phyloP scores from a whole-genome alignment of 805 yeast species.

The Ogataea angusta region DNA sequence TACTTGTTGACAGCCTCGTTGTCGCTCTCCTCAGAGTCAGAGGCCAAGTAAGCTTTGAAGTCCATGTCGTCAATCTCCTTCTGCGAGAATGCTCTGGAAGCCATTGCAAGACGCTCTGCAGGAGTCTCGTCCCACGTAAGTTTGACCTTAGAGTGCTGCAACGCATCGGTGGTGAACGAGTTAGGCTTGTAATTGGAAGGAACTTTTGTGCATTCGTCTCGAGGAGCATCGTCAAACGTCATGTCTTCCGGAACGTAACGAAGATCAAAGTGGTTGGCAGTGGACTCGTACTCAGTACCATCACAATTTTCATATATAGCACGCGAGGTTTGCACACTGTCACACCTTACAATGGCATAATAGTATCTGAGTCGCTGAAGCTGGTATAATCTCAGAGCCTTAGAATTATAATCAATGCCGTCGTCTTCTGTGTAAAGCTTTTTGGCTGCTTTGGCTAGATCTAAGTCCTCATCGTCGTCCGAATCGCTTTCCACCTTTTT shows the following conservation, averaged over 20 bases:
- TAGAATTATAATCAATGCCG: conserved; percentile 78
- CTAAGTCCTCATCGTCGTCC: conserved; percentile 38
- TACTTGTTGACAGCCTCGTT: conserved; percentile 51
- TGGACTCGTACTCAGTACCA: conserved; percentile 92
- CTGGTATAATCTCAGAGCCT: conserved; percentile 83
- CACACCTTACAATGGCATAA: conserved; percentile 88
- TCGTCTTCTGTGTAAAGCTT: conserved; percentile 77
- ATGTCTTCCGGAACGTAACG: conserved; percentile 92
- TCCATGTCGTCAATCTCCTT: conserved; percentile 89
- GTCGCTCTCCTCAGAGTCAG: conserved; percentile 59
- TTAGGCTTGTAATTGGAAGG: conserved; percentile 80
- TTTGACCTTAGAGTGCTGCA: conserved; percentile 94
- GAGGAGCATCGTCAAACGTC: conserved; percentile 76
- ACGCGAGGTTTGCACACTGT: conserved; percentile 65
- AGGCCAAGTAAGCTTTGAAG: conserved; percentile 86
- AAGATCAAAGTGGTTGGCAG: conserved; percentile 90
- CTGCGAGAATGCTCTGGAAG: conserved; percentile 80
- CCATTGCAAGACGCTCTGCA: conserved; percentile 71
- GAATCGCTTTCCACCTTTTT: conserved; percentile 38
- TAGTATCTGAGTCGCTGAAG: conserved; percentile 88
- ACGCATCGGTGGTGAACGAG: conserved; percentile 85
- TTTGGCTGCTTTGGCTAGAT: conserved; percentile 59
- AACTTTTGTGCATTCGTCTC: conserved; percentile 66
- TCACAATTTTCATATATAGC: conserved; percentile 83
- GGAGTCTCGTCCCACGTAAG: conserved; percentile 99